These are phyloP conservation scores for Nigrograna mackinnonii DNA, from an alignment of 2,329 filamentous ascomycete species.

Conservation along the genomic window DNA sequence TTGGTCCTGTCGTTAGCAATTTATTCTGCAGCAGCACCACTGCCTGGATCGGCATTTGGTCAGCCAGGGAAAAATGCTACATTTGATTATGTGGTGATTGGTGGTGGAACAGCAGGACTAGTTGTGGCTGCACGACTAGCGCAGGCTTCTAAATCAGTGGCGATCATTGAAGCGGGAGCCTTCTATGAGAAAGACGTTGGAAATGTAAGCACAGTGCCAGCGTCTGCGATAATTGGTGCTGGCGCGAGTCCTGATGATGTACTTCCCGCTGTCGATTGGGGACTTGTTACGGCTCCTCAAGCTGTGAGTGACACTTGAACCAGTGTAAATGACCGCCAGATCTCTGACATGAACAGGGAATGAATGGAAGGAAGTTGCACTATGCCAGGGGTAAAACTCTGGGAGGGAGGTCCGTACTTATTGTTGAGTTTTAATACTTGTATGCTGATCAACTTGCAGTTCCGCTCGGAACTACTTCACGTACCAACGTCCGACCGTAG, in stretches of 20 bases:
- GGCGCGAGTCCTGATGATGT: slow-evolving; percentile 20
- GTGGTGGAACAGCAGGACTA: slow-evolving; percentile 22
- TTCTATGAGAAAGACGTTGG: slow-evolving; percentile 26
- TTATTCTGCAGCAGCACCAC: too few species aligned
- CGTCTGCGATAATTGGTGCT: slow-evolving; percentile 20
- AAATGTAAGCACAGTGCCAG: slow-evolving; percentile 17
- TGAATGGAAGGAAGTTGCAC: slow-evolving; percentile 19
- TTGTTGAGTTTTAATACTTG: too few species aligned
- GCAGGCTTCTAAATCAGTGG: slow-evolving; percentile 22
- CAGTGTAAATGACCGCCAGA: slow-evolving; percentile 13
- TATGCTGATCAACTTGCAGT: not conserved
- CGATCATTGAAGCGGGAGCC: slow-evolving; percentile 25
- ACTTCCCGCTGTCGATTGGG: slow-evolving; percentile 31
- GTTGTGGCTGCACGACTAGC: slow-evolving; percentile 15
- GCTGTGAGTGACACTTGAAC: slow-evolving; percentile 3
- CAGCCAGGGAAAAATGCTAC: slow-evolving; percentile 9
- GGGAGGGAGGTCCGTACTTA: slow-evolving; percentile 21
- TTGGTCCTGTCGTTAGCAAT: too few species aligned
- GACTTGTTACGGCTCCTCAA: slow-evolving; percentile 31
- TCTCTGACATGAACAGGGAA: slow-evolving; percentile 10
- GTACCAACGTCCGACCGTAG: slow-evolving; percentile 4
- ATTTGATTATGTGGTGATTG: slow-evolving; percentile 17
- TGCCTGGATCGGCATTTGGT: too few species aligned
- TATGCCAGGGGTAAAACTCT: slow-evolving; percentile 34
- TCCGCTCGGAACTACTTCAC: slow-evolving; percentile 15